A percentile compares a stretch with the other conserved stretches of the same genome.
Evolutionary conservation across 306 rosid genomes (phyloP).

Genomic region (Canavalia gladiata): DNA sequence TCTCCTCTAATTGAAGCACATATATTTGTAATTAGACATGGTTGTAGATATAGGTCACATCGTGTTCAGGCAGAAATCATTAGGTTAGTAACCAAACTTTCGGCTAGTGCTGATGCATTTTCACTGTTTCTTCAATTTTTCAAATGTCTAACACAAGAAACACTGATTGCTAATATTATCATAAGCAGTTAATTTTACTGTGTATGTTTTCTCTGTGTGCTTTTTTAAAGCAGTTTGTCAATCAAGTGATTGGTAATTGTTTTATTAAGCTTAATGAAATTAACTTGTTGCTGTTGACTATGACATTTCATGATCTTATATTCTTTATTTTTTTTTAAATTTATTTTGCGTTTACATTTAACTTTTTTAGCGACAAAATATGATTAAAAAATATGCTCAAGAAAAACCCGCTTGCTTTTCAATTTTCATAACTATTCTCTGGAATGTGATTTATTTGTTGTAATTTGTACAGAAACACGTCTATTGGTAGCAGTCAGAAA

Average conservation of each 20-base stretch:
- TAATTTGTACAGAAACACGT: neutral
- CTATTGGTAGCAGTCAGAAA: neutral
- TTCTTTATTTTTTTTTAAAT: neutral
- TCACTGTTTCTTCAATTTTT: neutral
- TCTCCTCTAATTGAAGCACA: constrained; percentile 27
- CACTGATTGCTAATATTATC: neutral
- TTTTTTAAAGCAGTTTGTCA: neutral
- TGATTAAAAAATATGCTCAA: neutral
- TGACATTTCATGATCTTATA: neutral
- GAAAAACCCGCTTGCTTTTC: constrained; percentile 14
- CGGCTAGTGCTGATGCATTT: neutral
- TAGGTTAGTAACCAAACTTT: constrained; percentile 9
- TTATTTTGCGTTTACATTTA: constrained; percentile 1
- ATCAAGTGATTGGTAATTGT: neutral
- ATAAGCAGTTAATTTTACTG: neutral
- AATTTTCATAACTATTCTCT: neutral
- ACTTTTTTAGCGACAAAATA: neutral
- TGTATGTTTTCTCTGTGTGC: neutral
- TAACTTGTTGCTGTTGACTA: neutral
- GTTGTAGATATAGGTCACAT: constrained; percentile 29
- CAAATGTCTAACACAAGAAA: neutral
- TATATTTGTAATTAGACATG: constrained; percentile 24
- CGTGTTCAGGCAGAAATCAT: constrained; percentile 20
- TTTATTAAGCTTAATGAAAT: neutral
- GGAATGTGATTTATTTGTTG: no score